Percentiles rank a stretch among this genome's conserved stretches.
Conservation (phyloP, 805 yeast species). For the Wickerhamiella azyma region DNA sequence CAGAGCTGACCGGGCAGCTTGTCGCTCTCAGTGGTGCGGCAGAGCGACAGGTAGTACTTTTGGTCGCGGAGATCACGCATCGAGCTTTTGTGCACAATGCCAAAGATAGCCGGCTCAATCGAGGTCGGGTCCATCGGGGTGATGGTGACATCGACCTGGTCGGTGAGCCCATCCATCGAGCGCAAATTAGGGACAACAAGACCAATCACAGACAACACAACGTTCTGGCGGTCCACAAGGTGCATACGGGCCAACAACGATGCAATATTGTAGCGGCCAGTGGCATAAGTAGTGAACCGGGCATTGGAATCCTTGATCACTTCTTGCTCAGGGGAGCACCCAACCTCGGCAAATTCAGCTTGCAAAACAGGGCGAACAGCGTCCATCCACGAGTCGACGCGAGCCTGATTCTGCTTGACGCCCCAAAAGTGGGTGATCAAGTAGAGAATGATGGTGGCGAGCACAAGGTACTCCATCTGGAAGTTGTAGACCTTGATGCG, state of each 20-base stretch:
- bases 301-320: constrained; percentile 51
- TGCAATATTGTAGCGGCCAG: constrained; percentile 74
- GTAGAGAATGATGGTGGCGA: constrained; percentile 38
- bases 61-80: constrained; percentile 67
- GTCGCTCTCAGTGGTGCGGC: constrained; percentile 64
- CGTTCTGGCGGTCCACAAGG: constrained; percentile 68
- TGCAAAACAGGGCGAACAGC: constrained; percentile 40
- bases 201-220: constrained; percentile 56
- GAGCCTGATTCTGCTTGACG: constrained; percentile 38
- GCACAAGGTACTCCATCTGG: constrained; percentile 53
- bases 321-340: constrained; percentile 28
- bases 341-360: constrained; percentile 68
- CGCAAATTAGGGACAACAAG: constrained; percentile 42
- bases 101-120: constrained; percentile 63
- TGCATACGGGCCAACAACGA: constrained; percentile 46
- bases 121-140: constrained; percentile 33
- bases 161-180: constrained; percentile 33
- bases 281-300: constrained; percentile 56
- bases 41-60: constrained; percentile 70
- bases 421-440: constrained; percentile 45
- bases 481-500: constrained; percentile 57
- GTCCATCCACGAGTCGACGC: constrained; percentile 41
- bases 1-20: constrained; percentile 58
- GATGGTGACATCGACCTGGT: constrained; percentile 49
- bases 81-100: constrained; percentile 69